Evolutionary conservation across 495 filamentous ascomycete genomes (phyloP).

Genomic region (Beverwykella pulmonaria): DNA sequence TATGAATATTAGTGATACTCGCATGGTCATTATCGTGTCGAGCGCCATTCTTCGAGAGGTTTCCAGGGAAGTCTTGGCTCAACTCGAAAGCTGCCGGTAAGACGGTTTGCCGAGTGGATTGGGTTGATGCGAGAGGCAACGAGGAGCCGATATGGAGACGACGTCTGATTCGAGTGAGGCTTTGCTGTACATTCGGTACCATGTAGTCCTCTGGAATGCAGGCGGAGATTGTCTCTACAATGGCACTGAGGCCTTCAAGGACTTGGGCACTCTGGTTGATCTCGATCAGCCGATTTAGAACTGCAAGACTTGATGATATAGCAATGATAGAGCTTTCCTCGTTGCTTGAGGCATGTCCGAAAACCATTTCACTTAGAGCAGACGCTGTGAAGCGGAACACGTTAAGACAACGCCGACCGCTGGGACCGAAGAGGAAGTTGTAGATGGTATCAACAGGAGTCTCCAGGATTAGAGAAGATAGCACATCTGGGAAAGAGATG

Average conservation of each 20-base stretch:
- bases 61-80: constrained; percentile 49
- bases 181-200: neutral
- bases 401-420: constrained; percentile 50
- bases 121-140: neutral
- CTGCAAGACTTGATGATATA: neutral
- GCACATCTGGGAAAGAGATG: constrained; percentile 56
- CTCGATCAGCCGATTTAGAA: neutral
- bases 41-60: constrained; percentile 54
- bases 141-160: neutral
- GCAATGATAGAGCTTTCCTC: constrained; percentile 9
- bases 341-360: neutral
- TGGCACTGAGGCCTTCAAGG: neutral
- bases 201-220: neutral
- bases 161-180: neutral
- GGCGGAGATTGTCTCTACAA: neutral
- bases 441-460: constrained; percentile 59
- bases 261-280: neutral
- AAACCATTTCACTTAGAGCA: neutral
- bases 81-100: constrained; percentile 3
- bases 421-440: constrained; percentile 57
- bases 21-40: constrained; percentile 71
- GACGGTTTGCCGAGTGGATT: neutral
- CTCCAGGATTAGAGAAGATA: constrained; percentile 59
- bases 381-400: constrained; percentile 46
- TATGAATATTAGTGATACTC: constrained; percentile 61